Conservation (phyloP, 164 flowering plant species). For the Umbilicus rupestris region DNA sequence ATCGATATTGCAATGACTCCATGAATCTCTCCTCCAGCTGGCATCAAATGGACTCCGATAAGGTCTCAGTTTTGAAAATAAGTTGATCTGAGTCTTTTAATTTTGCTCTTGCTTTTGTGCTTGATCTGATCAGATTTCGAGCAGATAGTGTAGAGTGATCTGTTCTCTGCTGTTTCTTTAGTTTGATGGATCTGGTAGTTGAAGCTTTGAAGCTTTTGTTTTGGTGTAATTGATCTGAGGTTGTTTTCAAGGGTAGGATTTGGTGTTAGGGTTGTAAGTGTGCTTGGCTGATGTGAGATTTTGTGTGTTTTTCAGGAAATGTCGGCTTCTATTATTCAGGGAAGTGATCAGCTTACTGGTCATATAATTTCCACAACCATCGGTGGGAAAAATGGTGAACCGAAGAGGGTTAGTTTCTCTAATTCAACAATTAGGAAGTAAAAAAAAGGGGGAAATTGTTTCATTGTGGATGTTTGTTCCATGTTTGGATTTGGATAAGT, state of each 20-base stretch:
- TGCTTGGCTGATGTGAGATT: neutral
- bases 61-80: neutral
- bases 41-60: neutral
- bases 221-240: neutral
- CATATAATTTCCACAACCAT: neutral
- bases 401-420: neutral
- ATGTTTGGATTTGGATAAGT: no score
- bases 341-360: slow-evolving; percentile 3
- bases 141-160: no score
- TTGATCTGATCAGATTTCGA: neutral
- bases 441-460: no score
- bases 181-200: no score
- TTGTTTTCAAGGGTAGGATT: neutral
- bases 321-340: neutral
- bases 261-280: neutral
- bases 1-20: neutral
- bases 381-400: neutral
- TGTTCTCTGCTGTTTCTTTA: no score
- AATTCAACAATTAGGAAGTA: no score
- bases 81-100: neutral
- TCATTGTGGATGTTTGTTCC: no score
- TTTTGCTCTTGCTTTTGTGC: neutral
- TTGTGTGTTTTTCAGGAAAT: neutral
- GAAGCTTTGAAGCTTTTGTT: no score
- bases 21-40: neutral